Conservation (phyloP, 1,284 basidiomycete species). For the Ustilago tritici region DNA sequence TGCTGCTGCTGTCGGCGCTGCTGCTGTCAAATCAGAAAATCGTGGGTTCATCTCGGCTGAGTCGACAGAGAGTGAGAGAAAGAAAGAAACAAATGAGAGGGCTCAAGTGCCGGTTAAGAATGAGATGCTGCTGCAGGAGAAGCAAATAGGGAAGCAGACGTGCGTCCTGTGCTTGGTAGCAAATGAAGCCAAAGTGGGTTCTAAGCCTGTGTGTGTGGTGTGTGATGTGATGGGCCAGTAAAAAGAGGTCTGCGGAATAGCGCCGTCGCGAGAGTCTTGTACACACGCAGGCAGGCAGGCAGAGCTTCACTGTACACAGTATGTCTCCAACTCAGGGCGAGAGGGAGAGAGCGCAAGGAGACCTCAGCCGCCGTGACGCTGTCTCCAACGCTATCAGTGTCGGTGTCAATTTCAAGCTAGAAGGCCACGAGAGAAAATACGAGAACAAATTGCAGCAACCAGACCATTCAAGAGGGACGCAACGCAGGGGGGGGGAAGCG, state of each 20-base stretch:
- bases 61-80: slow-evolving; percentile 1
- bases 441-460: neutral
- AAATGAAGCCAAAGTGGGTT: slow-evolving; percentile 20
- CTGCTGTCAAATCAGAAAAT: neutral
- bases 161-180: neutral
- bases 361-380: neutral
- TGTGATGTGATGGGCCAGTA: slow-evolving; percentile 31
- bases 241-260: slow-evolving; percentile 16
- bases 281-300: too few relatives aligned
- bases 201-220: slow-evolving; percentile 2
- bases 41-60: slow-evolving; percentile 30
- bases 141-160: slow-evolving; percentile 3
- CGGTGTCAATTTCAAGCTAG: neutral
- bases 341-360: neutral
- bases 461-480: neutral
- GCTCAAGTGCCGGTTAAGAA: slow-evolving; percentile 8
- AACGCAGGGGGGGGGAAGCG: neutral
- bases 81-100: neutral
- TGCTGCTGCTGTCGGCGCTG: neutral
- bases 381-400: neutral
- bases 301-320: too few relatives aligned
- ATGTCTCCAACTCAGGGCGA: too few relatives aligned
- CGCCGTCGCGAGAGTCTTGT: slow-evolving; percentile 2
- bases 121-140: slow-evolving; percentile 16
- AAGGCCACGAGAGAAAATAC: slow-evolving; percentile 10